These are phyloP conservation scores for Paramecium caudatum DNA, from an alignment of 73 alveolate genomes.

Conservation along the genomic window DNA sequence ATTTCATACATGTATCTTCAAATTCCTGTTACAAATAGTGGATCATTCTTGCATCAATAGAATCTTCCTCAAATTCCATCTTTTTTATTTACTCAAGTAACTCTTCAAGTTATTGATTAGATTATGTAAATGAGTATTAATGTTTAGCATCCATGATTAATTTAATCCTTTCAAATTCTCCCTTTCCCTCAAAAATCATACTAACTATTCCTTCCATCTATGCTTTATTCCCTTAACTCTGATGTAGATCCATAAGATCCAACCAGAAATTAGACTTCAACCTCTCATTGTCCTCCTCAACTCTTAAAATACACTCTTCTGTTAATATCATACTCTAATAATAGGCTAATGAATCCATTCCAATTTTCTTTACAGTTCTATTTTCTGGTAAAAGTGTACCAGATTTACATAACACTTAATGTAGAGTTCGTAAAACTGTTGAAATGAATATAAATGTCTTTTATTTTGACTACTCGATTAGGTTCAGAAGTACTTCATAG, in stretches of 20 bases:
- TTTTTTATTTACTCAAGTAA: not conserved
- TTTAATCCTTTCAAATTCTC: not conserved
- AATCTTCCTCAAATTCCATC: not conserved
- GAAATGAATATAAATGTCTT: slow-evolving; percentile 49
- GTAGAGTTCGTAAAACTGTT: slow-evolving; percentile 46
- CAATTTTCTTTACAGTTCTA: slow-evolving; percentile 15
- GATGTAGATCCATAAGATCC: slow-evolving; percentile 73
- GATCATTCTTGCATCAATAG: slow-evolving; percentile 51
- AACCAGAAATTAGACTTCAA: slow-evolving; percentile 53
- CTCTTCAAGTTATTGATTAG: not conserved
- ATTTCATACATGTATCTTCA: slow-evolving; percentile 40
- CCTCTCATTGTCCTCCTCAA: slow-evolving; percentile 56
- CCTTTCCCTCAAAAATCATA: not conserved
- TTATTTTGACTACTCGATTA: not conserved
- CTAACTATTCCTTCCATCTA: slow-evolving; percentile 67
- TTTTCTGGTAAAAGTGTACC: slow-evolving; percentile 1
- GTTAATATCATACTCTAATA: slow-evolving; percentile 42
- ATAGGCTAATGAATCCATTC: slow-evolving; percentile 51
- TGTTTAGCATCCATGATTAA: not conserved
- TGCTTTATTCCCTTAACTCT: slow-evolving; percentile 55
- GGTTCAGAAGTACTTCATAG: not conserved
- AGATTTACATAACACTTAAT: slow-evolving; percentile 24
- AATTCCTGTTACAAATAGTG: slow-evolving; percentile 21
- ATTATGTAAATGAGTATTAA: not conserved
- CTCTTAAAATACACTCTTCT: slow-evolving; percentile 40